Conservation (phyloP, 202 grass and related monocot species). For the Musa balbisiana region DNA sequence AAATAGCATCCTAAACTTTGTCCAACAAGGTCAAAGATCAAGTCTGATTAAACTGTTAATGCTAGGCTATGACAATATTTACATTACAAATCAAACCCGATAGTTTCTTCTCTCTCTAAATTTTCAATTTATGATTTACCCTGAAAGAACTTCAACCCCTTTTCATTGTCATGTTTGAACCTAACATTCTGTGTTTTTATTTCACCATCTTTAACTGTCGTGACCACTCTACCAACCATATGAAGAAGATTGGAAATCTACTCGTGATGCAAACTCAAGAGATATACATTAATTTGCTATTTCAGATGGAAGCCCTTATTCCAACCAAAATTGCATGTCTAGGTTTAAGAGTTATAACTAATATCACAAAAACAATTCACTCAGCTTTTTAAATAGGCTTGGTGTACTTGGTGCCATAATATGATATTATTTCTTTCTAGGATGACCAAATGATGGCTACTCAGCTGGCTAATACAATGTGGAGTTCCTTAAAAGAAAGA, state of each 20-base stretch:
- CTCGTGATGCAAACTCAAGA: neutral
- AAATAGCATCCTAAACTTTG: no score
- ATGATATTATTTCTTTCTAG: constrained; percentile 32
- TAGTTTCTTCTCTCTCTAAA: no score
- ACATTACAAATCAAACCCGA: no score
- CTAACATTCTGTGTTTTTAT: no score
- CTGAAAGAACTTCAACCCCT: neutral
- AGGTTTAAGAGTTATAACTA: neutral
- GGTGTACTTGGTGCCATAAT: neutral
- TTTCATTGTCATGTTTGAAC: no score
- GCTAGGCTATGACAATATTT: no score
- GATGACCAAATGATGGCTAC: constrained; percentile 58
- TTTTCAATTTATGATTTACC: no score
- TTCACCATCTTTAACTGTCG: no score
- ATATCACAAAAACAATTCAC: neutral
- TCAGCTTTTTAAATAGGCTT: neutral
- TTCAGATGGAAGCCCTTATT: neutral
- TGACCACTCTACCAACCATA: no score
- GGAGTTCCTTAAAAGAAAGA: constrained; percentile 86
- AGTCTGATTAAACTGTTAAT: no score
- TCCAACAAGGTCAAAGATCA: no score
- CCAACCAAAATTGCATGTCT: neutral
- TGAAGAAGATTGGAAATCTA: no score
- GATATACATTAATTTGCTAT: neutral
- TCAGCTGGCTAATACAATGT: constrained; percentile 61